Evolutionary conservation across 2,329 filamentous ascomycete genomes (phyloP), one percentile per base, ranked within the genome.

Genomic region (Verticillium dahliae): DNA sequence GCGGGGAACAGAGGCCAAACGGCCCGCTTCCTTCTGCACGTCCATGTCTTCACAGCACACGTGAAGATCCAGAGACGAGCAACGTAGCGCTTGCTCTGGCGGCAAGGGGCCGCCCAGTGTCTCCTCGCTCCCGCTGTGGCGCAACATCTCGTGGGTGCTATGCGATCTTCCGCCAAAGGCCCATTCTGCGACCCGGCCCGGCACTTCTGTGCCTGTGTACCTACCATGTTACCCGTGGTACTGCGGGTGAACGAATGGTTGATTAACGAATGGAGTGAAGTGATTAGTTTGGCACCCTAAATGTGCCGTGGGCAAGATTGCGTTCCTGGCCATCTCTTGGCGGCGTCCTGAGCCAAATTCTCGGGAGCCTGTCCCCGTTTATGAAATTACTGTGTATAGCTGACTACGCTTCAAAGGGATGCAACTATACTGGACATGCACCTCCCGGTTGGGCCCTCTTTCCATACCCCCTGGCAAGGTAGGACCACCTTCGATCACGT

Each of bases 1-100:
- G 15, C 15, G n/a, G 18, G 31, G 13, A 57, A 35, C 55, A 57
- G 13, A 57, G 55, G 55, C 62, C 55, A 33, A 38, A 65, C 63
- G 63, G 63, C 62, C 63, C 63, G 63, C 63, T 54, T 56, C 57
- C 50, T 52, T 22, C 45, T 52, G 18, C 18, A 22, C 18, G n/a
- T n/a, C 15, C 39, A 45, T 6, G 7, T 45, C 39, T 50, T 7
- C 45, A 31, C 45, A 62, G 60, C 63, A 63, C 33, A 56, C 56
- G 52, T 61, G 37, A 22, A 56, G 33, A 31, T 31, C 27, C 27
- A 31, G 27, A 31, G 27, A 31, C 27, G 27, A 31, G 27, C 27
- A 31, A 31, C 18, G 18, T 31, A 31, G 27, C 27, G 4, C 4
- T 31, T 31, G 2, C 27, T 31, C 52, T 35, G 38, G 9, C 6